Evolutionary conservation across 805 yeast species (phyloP).

Genomic region (Saturnispora dispora): DNA sequence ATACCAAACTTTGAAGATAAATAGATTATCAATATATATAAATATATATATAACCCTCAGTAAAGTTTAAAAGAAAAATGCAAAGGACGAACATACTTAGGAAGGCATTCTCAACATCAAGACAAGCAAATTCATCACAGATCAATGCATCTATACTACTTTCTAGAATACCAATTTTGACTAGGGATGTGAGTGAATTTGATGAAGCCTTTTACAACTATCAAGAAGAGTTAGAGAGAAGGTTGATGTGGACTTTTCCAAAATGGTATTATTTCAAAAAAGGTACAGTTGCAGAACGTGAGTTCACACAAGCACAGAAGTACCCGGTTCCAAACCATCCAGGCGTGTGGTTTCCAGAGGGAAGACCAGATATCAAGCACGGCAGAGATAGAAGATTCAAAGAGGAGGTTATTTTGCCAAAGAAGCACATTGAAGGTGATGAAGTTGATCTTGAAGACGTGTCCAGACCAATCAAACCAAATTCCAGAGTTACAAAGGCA

Average conservation of each 20-base stretch:
- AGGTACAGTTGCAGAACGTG: constrained; percentile 83
- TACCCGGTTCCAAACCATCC: constrained; percentile 67
- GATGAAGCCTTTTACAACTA: constrained; percentile 72
- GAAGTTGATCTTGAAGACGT: constrained; percentile 41
- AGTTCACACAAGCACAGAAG: constrained; percentile 63
- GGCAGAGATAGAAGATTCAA: constrained; percentile 81
- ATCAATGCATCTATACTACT: constrained; percentile 21
- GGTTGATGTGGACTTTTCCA: constrained; percentile 98
- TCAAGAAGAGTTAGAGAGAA: constrained; percentile 75
- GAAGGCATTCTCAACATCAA: not conserved
- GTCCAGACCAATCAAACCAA: constrained; percentile 58
- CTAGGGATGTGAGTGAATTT: constrained; percentile 64
- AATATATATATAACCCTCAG: not conserved
- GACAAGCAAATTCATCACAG: not conserved
- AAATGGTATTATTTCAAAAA: constrained; percentile 82
- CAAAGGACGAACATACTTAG: not conserved
- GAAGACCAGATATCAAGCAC: constrained; percentile 77
- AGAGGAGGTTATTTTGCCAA: constrained; percentile 70
- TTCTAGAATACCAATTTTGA: constrained; percentile 76
- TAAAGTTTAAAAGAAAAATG: not conserved
- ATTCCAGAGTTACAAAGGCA: constrained; percentile 69
- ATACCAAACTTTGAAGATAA: too few species aligned
- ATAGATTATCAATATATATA: too few species aligned
- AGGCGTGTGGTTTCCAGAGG: constrained; percentile 71
- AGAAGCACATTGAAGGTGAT: constrained; percentile 29